Evolutionary conservation across 2,329 filamentous ascomycete species (phyloP), one percentile per base, ranked within the genome.

Genomic region (Epichloe bromicola): DNA sequence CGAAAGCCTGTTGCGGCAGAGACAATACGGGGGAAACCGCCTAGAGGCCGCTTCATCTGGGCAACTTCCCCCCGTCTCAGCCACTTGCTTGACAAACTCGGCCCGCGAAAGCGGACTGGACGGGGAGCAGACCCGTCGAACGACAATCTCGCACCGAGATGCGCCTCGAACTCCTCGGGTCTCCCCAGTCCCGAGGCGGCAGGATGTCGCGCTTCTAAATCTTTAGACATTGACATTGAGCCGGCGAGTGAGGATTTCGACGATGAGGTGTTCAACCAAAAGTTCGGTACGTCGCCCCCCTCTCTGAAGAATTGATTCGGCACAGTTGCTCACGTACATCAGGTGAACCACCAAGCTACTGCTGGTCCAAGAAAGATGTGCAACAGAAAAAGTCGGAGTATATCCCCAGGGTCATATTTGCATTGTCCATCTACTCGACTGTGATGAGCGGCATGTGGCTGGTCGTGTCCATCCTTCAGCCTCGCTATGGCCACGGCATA

Each of bases 371-470:
- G 23, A 55, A 57, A 33, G 61, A 68, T 36, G 62, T 69, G 20
- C 60, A 63, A 44, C 59, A 56, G 30, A 59, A 54, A 3, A 58
- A 64, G 40, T 58, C 56, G 12, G 69, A 64, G 45, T 82, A 76
- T 75, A 65, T 82, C 10, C 74, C 70, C 8, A 59, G 74, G 11
- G 70, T 66, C 0, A 67, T 78, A 14, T 59, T 75, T 17, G 43
- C 65, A 2, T 59, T 79, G 1, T 81, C 80, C 0, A 49, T 85
- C 1, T 83, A 84, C 58, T 83, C 82, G 0, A 85, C 82, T 0
- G 55, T 76, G 2, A 70, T 83, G 50, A 84, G 80, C n/a, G 76
- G 73, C 0, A 65, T 86, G n/a, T 88, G 82, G 71, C 67, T 89
- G 1, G 66, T 75, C 1, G 70, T 83, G 4, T 80, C 84, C 0